Percentiles rank a stretch among this genome's conserved stretches.
These are phyloP conservation scores for Citropsis articulata DNA, from an alignment of 345 rosid species.

Conservation along the genomic window DNA sequence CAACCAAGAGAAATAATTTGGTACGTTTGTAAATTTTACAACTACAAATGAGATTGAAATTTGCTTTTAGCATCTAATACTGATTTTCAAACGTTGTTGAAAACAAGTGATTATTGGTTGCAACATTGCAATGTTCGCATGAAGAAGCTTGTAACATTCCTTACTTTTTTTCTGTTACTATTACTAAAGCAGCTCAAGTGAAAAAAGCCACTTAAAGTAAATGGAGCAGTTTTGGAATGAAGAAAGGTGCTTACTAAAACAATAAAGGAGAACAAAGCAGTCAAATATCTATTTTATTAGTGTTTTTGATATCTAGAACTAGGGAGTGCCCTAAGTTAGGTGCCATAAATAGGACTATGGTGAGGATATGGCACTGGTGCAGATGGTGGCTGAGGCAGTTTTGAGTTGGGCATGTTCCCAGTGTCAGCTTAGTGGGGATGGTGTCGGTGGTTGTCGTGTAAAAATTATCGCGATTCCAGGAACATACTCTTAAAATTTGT, in stretches of 20 bases:
- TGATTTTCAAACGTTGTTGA: constrained; percentile 5
- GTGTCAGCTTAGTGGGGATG: neutral
- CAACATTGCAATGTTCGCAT: neutral
- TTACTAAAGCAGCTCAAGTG: neutral
- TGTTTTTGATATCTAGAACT: neutral
- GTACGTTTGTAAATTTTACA: constrained; percentile 48
- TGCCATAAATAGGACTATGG: neutral
- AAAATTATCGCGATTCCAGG: neutral
- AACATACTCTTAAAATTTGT: neutral
- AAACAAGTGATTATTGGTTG: constrained; percentile 8
- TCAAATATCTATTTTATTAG: neutral
- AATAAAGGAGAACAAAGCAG: neutral
- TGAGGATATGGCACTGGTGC: neutral
- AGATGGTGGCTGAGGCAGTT: neutral
- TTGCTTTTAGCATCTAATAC: constrained; percentile 19
- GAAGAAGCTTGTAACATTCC: neutral
- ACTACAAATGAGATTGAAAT: constrained; percentile 14
- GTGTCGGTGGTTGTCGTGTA: neutral
- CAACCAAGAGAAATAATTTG: constrained; percentile 59
- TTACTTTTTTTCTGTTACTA: neutral
- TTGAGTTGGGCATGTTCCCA: neutral
- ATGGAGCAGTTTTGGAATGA: neutral
- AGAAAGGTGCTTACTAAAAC: neutral
- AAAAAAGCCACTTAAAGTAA: neutral
- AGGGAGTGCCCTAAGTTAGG: neutral